Conservation (phyloP, 1,139 yeast genomes). For the Arxiozyma slooffiae region DNA sequence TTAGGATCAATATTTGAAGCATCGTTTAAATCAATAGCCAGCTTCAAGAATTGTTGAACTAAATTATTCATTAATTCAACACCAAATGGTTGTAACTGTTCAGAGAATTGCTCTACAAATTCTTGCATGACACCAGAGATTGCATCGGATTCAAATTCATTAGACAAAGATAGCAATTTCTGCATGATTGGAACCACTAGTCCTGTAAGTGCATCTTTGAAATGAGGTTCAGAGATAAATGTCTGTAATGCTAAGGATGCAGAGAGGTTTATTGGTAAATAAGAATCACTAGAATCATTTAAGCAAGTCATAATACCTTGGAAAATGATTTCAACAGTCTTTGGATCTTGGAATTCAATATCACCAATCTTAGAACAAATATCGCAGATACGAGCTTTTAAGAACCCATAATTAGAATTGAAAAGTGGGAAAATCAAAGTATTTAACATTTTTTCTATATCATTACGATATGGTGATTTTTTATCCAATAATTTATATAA, state of each 20-base stretch:
- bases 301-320: conserved; percentile 61
- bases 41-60: conserved; percentile 67
- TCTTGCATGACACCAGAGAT: conserved; percentile 91
- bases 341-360: conserved; percentile 43
- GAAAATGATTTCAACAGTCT: conserved; percentile 46
- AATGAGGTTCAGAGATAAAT: conserved; percentile 53
- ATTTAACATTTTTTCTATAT: conserved; percentile 62
- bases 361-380: conserved; percentile 62
- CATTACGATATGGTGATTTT: conserved; percentile 49
- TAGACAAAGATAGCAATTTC: conserved; percentile 60
- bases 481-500: conserved; percentile 48
- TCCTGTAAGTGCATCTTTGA: conserved; percentile 55
- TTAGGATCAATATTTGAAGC: conserved; percentile 45
- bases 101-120: conserved; percentile 80
- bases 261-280: conserved; percentile 69
- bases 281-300: conserved; percentile 38
- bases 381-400: conserved; percentile 80
- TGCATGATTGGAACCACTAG: conserved; percentile 79
- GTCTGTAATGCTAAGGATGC: conserved; percentile 83
- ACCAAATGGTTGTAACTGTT: conserved; percentile 89
- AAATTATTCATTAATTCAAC: conserved; percentile 73
- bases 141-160: conserved; percentile 79
- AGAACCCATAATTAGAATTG: conserved; percentile 53
- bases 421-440: conserved; percentile 66
- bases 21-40: conserved; percentile 61